Conservation (phyloP, 345 rosid genomes). For the Syzygium aqueum region DNA sequence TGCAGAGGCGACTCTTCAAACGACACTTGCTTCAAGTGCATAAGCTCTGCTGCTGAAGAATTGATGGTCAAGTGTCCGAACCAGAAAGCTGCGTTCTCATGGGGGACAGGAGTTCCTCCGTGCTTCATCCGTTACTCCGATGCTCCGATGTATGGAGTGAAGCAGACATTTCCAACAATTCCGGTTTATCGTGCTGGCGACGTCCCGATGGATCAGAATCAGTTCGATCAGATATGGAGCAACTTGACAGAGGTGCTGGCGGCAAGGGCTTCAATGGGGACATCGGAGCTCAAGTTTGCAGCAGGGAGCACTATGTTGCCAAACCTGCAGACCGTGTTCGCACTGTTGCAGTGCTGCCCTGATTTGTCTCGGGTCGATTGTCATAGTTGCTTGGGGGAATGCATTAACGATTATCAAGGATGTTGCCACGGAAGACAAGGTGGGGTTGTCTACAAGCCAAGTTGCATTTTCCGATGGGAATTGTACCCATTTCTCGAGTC, state of each 20-base stretch:
- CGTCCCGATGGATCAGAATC: constrained; percentile 4
- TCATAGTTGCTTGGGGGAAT: constrained; percentile 12
- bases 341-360: constrained; percentile 43
- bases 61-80: constrained; percentile 18
- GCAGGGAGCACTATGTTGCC: constrained; percentile 12
- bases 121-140: constrained; percentile 34
- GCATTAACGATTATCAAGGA: not conserved
- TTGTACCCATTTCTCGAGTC: too few relatives aligned
- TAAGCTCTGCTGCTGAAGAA: constrained; percentile 1
- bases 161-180: constrained; percentile 5
- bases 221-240: constrained; percentile 21
- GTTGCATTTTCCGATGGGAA: too few relatives aligned
- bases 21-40: constrained; percentile 14
- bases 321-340: constrained; percentile 10
- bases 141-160: constrained; percentile 8
- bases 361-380: constrained; percentile 34
- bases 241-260: constrained; percentile 8
- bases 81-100: constrained; percentile 23
- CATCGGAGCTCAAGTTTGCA: constrained; percentile 19
- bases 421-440: constrained; percentile 24
- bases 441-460: constrained; percentile 1
- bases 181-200: not conserved
- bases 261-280: constrained; percentile 11
- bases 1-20: constrained; percentile 24
- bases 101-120: constrained; percentile 10